Evolutionary conservation across 495 filamentous ascomycete species (phyloP).

Genomic region (Xylaria sp.): DNA sequence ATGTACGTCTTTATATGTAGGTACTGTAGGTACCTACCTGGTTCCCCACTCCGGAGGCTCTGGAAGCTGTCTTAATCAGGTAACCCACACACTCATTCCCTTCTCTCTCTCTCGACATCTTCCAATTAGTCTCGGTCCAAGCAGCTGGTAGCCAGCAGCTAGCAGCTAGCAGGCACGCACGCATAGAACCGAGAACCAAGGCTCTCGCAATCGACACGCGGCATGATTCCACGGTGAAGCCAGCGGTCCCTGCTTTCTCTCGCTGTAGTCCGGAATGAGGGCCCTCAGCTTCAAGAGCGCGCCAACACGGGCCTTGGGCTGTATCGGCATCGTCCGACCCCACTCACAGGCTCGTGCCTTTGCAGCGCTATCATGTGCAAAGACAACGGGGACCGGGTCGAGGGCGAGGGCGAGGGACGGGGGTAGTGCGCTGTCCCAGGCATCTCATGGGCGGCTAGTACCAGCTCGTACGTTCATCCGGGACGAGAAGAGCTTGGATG

Average conservation of each 20-base stretch:
- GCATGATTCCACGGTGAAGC: slow-evolving; percentile 20
- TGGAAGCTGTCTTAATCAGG: not conserved
- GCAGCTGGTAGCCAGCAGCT: no score
- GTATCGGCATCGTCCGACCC: slow-evolving; percentile 28
- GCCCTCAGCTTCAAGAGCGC: not conserved
- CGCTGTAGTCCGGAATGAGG: slow-evolving; percentile 31
- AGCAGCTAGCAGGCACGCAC: no score
- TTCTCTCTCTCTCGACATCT: not conserved
- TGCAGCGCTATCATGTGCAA: not conserved
- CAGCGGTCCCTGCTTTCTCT: slow-evolving; percentile 1
- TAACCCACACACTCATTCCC: not conserved
- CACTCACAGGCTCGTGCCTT: slow-evolving; percentile 23
- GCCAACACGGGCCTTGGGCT: slow-evolving; percentile 18
- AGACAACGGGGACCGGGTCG: not conserved
- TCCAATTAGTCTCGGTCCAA: not conserved
- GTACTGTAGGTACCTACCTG: no score
- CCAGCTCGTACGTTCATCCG: slow-evolving; percentile 17
- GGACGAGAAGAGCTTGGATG: slow-evolving; percentile 12
- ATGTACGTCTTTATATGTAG: no score
- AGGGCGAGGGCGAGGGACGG: not conserved
- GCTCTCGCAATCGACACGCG: not conserved
- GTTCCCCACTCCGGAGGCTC: not conserved
- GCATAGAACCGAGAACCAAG: not conserved
- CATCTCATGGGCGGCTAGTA: not conserved
- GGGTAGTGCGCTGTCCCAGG: not conserved